Percentiles rank a stretch among this genome's conserved stretches.
Evolutionary conservation across 1,284 basidiomycete species (phyloP).

Genomic region (Quambalaria eucalypti): DNA sequence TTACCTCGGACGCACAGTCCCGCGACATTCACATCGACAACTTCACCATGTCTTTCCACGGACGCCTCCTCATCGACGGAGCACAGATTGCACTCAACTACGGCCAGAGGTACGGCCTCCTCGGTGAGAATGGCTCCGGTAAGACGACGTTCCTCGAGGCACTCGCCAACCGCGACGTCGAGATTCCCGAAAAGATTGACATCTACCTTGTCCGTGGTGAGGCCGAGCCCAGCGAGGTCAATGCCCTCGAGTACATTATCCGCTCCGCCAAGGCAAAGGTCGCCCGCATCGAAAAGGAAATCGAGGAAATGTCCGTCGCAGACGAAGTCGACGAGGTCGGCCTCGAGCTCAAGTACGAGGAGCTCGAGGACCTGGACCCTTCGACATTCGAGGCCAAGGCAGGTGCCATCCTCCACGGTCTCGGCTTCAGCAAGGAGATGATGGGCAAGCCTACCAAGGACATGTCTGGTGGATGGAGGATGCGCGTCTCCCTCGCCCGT

Average conservation of each 20-base stretch:
- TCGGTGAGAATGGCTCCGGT: constrained; percentile 94
- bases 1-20: constrained; percentile 81
- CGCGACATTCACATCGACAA: constrained; percentile 96
- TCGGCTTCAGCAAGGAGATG: constrained; percentile 83
- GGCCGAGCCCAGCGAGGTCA: constrained; percentile 89
- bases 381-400: constrained; percentile 92
- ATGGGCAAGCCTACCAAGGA: constrained; percentile 96
- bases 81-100: constrained; percentile 90
- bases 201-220: constrained; percentile 94
- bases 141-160: constrained; percentile 61
- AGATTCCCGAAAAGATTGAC: constrained; percentile 89
- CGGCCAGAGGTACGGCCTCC: constrained; percentile 83
- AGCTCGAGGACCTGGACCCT: constrained; percentile 94
- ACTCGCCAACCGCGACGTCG: constrained; percentile 59
- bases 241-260: constrained; percentile 93
- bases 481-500: constrained; percentile 92
- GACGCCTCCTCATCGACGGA: constrained; percentile 80
- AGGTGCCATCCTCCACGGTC: constrained; percentile 87
- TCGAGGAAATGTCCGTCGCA: constrained; percentile 82
- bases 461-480: constrained; percentile 97
- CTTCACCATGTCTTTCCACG: constrained; percentile 94
- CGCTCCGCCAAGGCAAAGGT: constrained; percentile 87
- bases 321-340: constrained; percentile 81
- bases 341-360: constrained; percentile 82
- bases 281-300: constrained; percentile 83